Evolutionary conservation across 495 filamentous ascomycete species (phyloP).

Genomic region (Daldinia decipiens): DNA sequence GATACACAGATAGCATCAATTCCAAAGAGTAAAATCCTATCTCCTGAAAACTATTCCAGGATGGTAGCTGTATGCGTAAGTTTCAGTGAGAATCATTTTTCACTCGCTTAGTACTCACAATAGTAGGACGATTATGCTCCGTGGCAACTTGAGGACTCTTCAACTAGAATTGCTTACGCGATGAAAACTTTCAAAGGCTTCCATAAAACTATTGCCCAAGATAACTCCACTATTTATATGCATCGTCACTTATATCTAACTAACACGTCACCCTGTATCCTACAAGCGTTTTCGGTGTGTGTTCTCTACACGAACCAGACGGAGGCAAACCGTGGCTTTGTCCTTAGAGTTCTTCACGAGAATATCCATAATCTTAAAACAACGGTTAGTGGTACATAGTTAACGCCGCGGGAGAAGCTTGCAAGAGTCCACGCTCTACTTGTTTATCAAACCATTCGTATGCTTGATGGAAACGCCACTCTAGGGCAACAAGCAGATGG

Average conservation of each 20-base stretch:
- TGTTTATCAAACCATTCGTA: conserved; percentile 51
- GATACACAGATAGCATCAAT: conserved; percentile 7
- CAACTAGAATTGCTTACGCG: conserved; percentile 43
- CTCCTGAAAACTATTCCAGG: conserved; percentile 37
- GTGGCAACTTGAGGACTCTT: conserved; percentile 52
- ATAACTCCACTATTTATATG: conserved; percentile 49
- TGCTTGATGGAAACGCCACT: conserved; percentile 53
- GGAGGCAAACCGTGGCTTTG: conserved; percentile 41
- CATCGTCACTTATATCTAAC: conserved; percentile 48
- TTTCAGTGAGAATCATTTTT: neutral
- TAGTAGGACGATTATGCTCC: conserved; percentile 46
- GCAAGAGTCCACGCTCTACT: conserved; percentile 51
- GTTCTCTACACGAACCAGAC: conserved; percentile 50
- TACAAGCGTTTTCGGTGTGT: conserved; percentile 47
- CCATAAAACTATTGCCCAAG: conserved; percentile 38
- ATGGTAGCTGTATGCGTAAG: conserved; percentile 46
- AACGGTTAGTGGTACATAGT: conserved; percentile 6
- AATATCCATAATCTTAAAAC: conserved; percentile 41
- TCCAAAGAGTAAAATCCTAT: conserved; percentile 12
- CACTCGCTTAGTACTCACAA: conserved; percentile 5
- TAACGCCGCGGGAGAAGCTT: conserved; percentile 47
- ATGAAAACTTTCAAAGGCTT: conserved; percentile 42
- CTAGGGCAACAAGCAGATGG: conserved; percentile 49
- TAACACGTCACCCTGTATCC: conserved; percentile 47
- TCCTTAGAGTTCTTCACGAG: conserved; percentile 45